Base-by-base conservation (phyloP, 2,329 filamentous ascomycete genomes). In the Cercospora berteroae region DNA sequence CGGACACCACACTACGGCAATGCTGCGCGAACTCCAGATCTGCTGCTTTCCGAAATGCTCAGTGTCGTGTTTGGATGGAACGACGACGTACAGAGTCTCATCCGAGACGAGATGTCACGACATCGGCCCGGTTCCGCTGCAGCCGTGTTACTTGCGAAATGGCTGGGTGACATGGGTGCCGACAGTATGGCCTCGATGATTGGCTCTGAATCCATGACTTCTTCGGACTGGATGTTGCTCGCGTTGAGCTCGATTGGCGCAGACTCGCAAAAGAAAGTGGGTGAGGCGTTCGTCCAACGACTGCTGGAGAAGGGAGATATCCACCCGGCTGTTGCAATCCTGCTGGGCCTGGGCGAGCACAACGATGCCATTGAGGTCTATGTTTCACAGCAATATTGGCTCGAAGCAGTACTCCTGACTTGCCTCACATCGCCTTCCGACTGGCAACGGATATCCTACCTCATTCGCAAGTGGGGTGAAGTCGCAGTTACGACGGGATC, bases 361-460 rank as follows among this genome's bases (percentile, higher is more conserved):
- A 94, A 96, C 71, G 94, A 99, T 77, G 95, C 95, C 0, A 94
- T 99, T 67, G 95, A 99, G 79, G 90, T 97, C 31, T 99, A 99
- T 74, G 88, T 97, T 33, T 97, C 94, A 10, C 93, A 95, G 71
- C 93, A 90, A 78, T 89, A 90, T 74, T 96, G 90, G 77, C 91
- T 99, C 90, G 95, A 99, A 80, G 94, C 95, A 2, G 85, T 98
- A 33, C 86, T 99, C 13, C 85, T 99, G 71, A 91, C 93, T 0
- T 96, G 93, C 74, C 83, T 97, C 12, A 86, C 90, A 27, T 93
- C 90, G 74, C 93, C 94, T 0, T 82, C 85, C 0, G 94, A 97
- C 68, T 99, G 95, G 95, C 91, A 95, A 74, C 88, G 94, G 33
- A 93, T 97, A 78, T 90, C 91, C 12, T 90, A 91, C 74, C 87